Conservation (phyloP, 345 rosid genomes). For the Microcos paniculata region DNA sequence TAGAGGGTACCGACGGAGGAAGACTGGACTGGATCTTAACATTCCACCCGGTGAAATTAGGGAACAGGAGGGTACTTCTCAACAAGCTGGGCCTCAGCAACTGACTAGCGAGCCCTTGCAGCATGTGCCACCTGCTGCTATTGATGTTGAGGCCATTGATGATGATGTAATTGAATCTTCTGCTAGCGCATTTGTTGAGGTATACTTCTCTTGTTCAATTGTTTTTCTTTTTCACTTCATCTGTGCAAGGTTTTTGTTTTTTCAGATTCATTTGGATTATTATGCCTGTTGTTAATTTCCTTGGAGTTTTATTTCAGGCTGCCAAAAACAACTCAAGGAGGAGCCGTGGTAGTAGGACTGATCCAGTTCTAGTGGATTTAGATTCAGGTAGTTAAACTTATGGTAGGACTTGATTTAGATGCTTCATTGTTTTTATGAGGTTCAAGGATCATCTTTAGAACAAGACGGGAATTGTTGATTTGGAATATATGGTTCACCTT, state of each 20-base stretch:
- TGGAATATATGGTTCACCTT: background rate
- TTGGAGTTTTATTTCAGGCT: conserved; percentile 52
- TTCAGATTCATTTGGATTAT: background rate
- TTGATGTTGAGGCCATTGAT: conserved; percentile 77
- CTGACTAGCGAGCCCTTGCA: conserved; percentile 32
- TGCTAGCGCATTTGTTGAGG: conserved; percentile 75
- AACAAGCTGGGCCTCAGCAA: conserved; percentile 25
- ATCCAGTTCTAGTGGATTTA: conserved; percentile 59
- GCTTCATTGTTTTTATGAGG: background rate
- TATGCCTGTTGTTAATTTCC: background rate
- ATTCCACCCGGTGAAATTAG: conserved; percentile 51
- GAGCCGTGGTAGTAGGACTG: conserved; percentile 31
- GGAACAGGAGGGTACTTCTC: conserved; percentile 59
- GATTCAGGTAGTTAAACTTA: conserved; percentile 56
- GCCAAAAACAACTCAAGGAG: conserved; percentile 72
- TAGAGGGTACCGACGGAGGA: conserved; percentile 58
- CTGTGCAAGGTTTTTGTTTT: conserved; percentile 1
- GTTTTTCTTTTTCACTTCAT: background rate
- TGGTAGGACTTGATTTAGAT: background rate
- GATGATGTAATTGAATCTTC: conserved; percentile 80
- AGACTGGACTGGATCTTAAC: conserved; percentile 45
- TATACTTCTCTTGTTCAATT: conserved; percentile 21
- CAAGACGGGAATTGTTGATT: no score
- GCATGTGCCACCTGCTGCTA: conserved; percentile 31
- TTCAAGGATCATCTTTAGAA: background rate